phyloP scores from a whole-genome alignment of 202 grass and related monocot species.

The Panicum hallii region DNA sequence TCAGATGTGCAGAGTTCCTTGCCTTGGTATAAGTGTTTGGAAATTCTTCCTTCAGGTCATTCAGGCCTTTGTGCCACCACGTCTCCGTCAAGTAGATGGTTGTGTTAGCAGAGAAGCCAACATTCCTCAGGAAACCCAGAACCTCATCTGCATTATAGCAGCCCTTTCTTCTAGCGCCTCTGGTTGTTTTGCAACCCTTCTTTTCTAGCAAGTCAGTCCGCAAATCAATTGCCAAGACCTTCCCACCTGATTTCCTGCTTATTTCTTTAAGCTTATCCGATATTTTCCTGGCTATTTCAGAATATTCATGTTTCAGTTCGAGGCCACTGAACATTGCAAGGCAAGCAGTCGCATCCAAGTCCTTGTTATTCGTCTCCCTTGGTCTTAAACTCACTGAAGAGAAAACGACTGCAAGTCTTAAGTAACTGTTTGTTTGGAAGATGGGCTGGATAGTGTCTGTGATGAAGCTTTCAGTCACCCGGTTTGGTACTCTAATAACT shows the following conservation, averaged over 20 bases:
- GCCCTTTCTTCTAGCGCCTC: conserved; percentile 67
- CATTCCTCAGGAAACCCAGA: conserved; percentile 71
- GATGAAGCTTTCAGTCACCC: conserved; percentile 77
- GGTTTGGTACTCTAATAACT: conserved; percentile 79
- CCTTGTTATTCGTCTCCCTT: conserved; percentile 59
- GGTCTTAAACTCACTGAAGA: conserved; percentile 72
- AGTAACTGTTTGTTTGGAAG: conserved; percentile 78
- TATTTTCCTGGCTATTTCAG: conserved; percentile 66
- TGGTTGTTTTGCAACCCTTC: conserved; percentile 64
- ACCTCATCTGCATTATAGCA: conserved; percentile 86
- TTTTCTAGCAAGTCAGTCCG: conserved; percentile 75
- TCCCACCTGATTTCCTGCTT: conserved; percentile 60
- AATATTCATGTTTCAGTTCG: conserved; percentile 70
- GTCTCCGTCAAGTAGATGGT: conserved; percentile 95
- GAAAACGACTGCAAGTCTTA: conserved; percentile 73
- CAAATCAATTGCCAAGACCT: conserved; percentile 70
- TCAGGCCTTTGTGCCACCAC: conserved; percentile 80
- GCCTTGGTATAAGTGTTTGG: conserved; percentile 96
- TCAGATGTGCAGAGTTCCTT: conserved; percentile 34
- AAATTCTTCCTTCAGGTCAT: conserved; percentile 75
- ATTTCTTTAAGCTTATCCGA: conserved; percentile 71
- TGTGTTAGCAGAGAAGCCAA: conserved; percentile 72
- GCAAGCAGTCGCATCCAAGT: conserved; percentile 77
- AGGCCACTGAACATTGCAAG: conserved; percentile 84
- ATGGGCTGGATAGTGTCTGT: conserved; percentile 64